Conservation (phyloP, 2,329 filamentous ascomycete species). For the Neonectria punicea region DNA sequence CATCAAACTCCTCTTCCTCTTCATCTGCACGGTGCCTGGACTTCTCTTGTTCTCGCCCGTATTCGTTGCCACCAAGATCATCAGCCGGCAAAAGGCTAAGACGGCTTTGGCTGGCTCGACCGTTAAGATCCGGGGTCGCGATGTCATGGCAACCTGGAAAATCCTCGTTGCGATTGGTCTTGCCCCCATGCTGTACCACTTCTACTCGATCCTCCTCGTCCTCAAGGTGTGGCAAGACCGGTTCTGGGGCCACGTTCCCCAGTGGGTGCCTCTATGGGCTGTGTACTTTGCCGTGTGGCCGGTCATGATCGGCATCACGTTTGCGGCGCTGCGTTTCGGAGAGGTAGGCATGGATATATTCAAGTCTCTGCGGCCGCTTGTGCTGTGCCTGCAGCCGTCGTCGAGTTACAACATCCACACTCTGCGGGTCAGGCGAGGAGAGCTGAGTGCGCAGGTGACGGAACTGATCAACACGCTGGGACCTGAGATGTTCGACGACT, state of each 20-base stretch:
- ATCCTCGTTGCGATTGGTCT: slow-evolving; percentile 87
- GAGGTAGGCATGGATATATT: slow-evolving; percentile 99
- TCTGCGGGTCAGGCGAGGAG: slow-evolving; percentile 76
- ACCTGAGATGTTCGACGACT: slow-evolving; percentile 97
- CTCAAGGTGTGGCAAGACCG: slow-evolving; percentile 84
- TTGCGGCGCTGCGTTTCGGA: slow-evolving; percentile 91
- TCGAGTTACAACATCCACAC: slow-evolving; percentile 86
- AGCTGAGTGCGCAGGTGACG: slow-evolving; percentile 84
- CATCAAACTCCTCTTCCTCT: slow-evolving; percentile 79
- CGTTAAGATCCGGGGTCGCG: slow-evolving; percentile 87
- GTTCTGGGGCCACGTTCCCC: slow-evolving; percentile 82
- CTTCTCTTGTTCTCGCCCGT: slow-evolving; percentile 88
- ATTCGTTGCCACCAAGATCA: slow-evolving; percentile 84
- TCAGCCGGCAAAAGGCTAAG: slow-evolving; percentile 83
- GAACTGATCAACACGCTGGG: slow-evolving; percentile 94
- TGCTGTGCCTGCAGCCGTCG: slow-evolving; percentile 85
- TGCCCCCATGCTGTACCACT: slow-evolving; percentile 82
- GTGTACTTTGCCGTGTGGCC: slow-evolving; percentile 80
- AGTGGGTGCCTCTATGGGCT: slow-evolving; percentile 82
- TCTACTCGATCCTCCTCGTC: slow-evolving; percentile 80
- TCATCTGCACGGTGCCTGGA: slow-evolving; percentile 85
- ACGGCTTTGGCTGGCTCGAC: slow-evolving; percentile 86
- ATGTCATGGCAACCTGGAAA: slow-evolving; percentile 96
- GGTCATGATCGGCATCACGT: slow-evolving; percentile 88
- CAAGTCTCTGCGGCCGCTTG: slow-evolving; percentile 89